Conservation (phyloP, 1,284 basidiomycete genomes). For the Hortiboletus rubellus region DNA sequence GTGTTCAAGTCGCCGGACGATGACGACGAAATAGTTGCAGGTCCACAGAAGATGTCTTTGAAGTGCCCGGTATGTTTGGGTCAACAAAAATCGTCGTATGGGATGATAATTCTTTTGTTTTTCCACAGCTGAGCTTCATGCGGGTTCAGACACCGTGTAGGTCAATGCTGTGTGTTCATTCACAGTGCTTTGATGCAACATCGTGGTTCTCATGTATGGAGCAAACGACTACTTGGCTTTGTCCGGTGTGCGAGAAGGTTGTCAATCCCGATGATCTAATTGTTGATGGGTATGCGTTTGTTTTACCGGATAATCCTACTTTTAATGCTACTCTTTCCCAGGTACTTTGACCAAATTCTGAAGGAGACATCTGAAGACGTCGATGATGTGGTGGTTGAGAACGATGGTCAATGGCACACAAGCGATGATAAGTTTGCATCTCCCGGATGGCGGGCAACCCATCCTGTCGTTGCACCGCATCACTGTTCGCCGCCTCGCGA, state of each 20-base stretch:
- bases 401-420: slow-evolving; percentile 95
- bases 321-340: slow-evolving; percentile 30
- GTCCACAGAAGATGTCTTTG: slow-evolving; percentile 83
- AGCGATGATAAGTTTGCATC: slow-evolving; percentile 84
- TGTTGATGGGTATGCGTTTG: slow-evolving; percentile 77
- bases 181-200: slow-evolving; percentile 94
- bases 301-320: not conserved
- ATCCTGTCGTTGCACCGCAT: slow-evolving; percentile 39
- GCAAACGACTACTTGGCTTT: slow-evolving; percentile 94
- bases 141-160: slow-evolving; percentile 86
- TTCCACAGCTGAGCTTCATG: slow-evolving; percentile 80
- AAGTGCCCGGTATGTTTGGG: slow-evolving; percentile 80
- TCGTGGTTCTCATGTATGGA: slow-evolving; percentile 97
- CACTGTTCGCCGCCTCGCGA: slow-evolving; percentile 38
- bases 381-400: slow-evolving; percentile 92
- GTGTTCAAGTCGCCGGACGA: slow-evolving; percentile 62
- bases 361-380: slow-evolving; percentile 73
- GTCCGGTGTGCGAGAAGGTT: slow-evolving; percentile 89
- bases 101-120: slow-evolving; percentile 3
- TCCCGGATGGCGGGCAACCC: slow-evolving; percentile 60
- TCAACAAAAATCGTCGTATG: not conserved
- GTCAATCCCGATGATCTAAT: slow-evolving; percentile 83
- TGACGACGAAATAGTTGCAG: slow-evolving; percentile 88
- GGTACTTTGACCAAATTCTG: slow-evolving; percentile 84
- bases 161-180: slow-evolving; percentile 82